Conservation (phyloP, 306 rosid species). For the Urtica urens region DNA sequence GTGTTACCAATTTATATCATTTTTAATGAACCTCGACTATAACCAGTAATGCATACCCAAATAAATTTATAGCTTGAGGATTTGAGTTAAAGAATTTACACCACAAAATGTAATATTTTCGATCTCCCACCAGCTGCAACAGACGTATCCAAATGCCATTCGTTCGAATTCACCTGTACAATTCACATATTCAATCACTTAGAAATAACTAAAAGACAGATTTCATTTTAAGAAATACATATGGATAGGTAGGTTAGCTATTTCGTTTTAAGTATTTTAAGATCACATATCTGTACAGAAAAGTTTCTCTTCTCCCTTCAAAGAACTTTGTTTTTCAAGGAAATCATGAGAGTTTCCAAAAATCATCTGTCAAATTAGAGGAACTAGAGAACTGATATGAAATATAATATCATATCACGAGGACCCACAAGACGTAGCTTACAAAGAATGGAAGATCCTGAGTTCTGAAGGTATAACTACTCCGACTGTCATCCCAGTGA, state of each 20-base stretch:
- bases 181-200: conserved; percentile 10
- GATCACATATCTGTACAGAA: no score
- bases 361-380: neutral
- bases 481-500: conserved; percentile 56
- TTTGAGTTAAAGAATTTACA: conserved; percentile 63
- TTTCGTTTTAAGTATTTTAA: neutral
- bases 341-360: conserved; percentile 1
- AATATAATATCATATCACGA: conserved; percentile 17
- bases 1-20: no score
- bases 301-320: no score
- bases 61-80: conserved; percentile 4
- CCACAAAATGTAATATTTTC: conserved; percentile 94
- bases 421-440: conserved; percentile 24
- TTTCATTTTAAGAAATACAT: neutral
- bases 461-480: conserved; percentile 53
- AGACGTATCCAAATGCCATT: conserved; percentile 97
- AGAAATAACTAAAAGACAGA: conserved; percentile 1
- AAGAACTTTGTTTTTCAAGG: no score
- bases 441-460: conserved; percentile 94
- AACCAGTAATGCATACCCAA: neutral
- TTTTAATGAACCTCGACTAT: neutral
- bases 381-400: conserved; percentile 5
- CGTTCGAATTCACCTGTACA: conserved; percentile 82
- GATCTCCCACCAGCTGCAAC: conserved; percentile 95
- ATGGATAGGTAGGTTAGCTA: neutral